These are phyloP conservation scores for Durotheca rogersii DNA, from an alignment of 495 filamentous ascomycete species.

Conservation along the genomic window DNA sequence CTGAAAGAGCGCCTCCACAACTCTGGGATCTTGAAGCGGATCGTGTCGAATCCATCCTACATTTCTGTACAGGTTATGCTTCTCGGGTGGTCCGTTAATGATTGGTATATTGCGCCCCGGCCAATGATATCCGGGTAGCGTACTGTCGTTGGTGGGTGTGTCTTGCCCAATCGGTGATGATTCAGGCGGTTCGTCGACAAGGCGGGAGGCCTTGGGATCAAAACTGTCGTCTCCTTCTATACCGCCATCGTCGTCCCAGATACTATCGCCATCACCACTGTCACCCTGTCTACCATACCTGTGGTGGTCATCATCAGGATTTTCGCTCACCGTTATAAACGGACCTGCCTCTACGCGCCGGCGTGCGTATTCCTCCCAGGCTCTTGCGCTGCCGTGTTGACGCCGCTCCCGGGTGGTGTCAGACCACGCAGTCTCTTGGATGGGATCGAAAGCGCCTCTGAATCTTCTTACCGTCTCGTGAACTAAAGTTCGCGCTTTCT, in stretches of 20 bases:
- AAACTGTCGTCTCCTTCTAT: not conserved
- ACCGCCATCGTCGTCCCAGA: not conserved
- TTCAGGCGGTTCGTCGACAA: too few relatives aligned
- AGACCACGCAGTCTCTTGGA: slow-evolving; percentile 7
- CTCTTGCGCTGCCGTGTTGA: slow-evolving; percentile 2
- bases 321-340: slow-evolving; percentile 14
- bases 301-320: not conserved
- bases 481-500: not conserved
- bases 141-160: too few relatives aligned
- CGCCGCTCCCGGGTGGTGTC: slow-evolving; percentile 6
- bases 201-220: not conserved
- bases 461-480: not conserved
- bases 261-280: not conserved
- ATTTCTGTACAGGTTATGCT: slow-evolving; percentile 2
- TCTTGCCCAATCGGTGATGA: too few relatives aligned
- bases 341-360: slow-evolving; percentile 16
- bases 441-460: not conserved
- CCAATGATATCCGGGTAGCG: too few relatives aligned
- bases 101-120: not conserved
- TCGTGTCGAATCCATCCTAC: slow-evolving; percentile 11
- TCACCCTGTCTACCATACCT: not conserved
- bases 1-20: not conserved
- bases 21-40: not conserved
- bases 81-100: slow-evolving; percentile 4
- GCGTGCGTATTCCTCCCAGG: slow-evolving; percentile 5